Base-by-base conservation (phyloP, 768 basidiomycete species). In the Amanita phalloides region DNA sequence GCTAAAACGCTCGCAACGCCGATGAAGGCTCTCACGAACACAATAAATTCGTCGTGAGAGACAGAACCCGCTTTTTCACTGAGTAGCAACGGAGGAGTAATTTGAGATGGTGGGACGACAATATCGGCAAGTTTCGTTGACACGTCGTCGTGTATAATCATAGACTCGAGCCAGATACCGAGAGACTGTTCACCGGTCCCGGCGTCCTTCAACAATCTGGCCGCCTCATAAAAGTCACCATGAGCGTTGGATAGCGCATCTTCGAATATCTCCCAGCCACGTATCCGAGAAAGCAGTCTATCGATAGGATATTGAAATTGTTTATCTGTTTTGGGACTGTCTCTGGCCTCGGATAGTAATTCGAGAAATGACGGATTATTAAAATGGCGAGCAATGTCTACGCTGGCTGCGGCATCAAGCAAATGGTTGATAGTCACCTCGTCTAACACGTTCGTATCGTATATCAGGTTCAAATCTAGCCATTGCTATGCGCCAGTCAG, bases 101-200 rank as follows among this genome's bases (percentile, higher is more conserved):
- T 59, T 17, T 64, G 58, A 20, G 70, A 39, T 3, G 53, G 58
- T 36, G 69, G 49, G 7, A 70, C 61, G 10, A 74, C 68, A 33
- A 70, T 73, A 51, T 71, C 70, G 5, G 62, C 62, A 20, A 82
- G 64, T 48, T 70, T 76, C 1, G 68, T 58, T 41, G 72, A 60
- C 11, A 89, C 64, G 50, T 78, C 75, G 0, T 66, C 69, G 41
- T 84, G 76, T n/a, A 72, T 71, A 25, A 79, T 70, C 75, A 89
- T 79, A 8, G 79, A 82, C 50, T 77, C 79, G 10, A 90, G 67
- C 82, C 82, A 87, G 43, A 84, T 80, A 5, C 86, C 87, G 48
- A 84, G 71, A 1, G 84, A 75, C 52, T 77, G 74, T 56, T 89
- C 87, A 45, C 83, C 82, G 1, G 69, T 63, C 9, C 79, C 75